Evolutionary conservation across 306 rosid genomes (phyloP).

Genomic region (Cucurbita argyrosperma): DNA sequence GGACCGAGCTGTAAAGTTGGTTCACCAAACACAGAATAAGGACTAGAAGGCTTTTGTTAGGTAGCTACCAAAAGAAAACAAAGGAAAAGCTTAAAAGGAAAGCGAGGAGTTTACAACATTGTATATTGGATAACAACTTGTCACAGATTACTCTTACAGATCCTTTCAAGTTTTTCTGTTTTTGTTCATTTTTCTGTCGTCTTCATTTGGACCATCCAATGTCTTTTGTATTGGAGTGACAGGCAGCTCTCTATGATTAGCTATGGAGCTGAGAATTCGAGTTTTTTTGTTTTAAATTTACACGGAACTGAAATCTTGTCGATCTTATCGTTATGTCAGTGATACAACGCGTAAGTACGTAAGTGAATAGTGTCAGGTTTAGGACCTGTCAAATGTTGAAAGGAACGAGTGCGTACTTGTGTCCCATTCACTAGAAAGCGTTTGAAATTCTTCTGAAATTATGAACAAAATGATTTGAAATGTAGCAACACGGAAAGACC

Average conservation of each 20-base stretch:
- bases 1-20: conserved; percentile 2
- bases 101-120: not conserved
- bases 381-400: not conserved
- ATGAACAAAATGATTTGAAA: too few relatives aligned
- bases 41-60: not conserved
- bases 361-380: not conserved
- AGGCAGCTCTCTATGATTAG: not conserved
- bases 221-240: not conserved
- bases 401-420: not conserved
- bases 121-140: conserved; percentile 2
- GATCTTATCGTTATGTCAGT: not conserved
- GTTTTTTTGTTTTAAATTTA: not conserved
- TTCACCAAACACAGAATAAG: conserved; percentile 1
- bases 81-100: not conserved
- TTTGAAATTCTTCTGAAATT: too few relatives aligned
- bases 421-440: too few relatives aligned
- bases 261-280: not conserved
- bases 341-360: not conserved
- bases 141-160: conserved; percentile 1
- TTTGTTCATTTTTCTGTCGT: conserved; percentile 1
- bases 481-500: too few relatives aligned
- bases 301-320: not conserved
- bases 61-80: not conserved
- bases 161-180: not conserved
- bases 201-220: not conserved